These are phyloP conservation scores for Blastocystis sp. DNA, from an alignment of 352 stramenopile species.

Conservation along the genomic window DNA sequence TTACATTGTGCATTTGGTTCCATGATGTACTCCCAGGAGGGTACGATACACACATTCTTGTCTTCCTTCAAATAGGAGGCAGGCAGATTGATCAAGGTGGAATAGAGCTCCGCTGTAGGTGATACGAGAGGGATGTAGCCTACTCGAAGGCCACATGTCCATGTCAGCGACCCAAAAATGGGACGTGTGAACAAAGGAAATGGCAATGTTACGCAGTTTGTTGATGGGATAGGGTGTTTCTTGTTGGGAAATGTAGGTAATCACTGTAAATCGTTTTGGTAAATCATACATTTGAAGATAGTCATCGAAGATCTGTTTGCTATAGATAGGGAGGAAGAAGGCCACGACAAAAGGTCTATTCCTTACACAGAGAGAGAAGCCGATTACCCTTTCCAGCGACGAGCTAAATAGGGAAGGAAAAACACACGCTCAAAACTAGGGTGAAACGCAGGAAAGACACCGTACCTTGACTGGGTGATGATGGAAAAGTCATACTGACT, in stretches of 20 bases:
- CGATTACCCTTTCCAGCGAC: conserved; percentile 22
- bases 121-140: neutral
- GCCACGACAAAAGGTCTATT: neutral
- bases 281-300: conserved; percentile 6
- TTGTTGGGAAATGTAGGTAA: neutral
- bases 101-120: neutral
- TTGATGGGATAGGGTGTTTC: conserved; percentile 2
- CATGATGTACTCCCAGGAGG: neutral
- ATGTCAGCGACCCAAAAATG: conserved; percentile 49
- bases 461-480: neutral
- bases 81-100: neutral
- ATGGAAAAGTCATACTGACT: neutral
- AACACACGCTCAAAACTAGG: conserved; percentile 48
- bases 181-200: neutral
- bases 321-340: conserved; percentile 10
- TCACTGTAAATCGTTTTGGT: neutral
- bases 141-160: conserved; percentile 17
- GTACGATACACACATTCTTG: neutral
- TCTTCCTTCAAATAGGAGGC: neutral
- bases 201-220: conserved; percentile 28
- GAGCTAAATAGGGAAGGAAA: conserved; percentile 9
- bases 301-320: neutral
- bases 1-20: neutral
- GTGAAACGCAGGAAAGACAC: neutral
- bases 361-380: neutral